These are phyloP conservation scores for Arabidopsis thaliana DNA, from an alignment of 345 rosid species.

Conservation along the genomic window DNA sequence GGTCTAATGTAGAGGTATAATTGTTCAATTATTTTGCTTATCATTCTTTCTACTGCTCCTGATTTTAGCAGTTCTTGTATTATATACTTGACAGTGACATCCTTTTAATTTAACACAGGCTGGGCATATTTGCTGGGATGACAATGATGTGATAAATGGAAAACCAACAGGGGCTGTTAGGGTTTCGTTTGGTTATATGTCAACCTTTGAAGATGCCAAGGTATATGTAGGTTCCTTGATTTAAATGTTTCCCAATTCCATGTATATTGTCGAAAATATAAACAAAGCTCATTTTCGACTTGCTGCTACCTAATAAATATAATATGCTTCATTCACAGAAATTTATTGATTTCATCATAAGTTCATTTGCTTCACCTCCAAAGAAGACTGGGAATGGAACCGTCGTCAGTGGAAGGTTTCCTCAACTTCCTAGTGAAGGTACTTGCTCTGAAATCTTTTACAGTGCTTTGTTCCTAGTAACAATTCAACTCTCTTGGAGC, in stretches of 20 bases:
- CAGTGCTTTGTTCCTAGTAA: constrained; percentile 7
- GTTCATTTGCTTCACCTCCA: constrained; percentile 61
- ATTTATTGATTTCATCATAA: constrained; percentile 71
- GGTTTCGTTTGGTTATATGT: constrained; percentile 95
- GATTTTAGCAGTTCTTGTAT: constrained; percentile 10
- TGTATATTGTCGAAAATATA: not conserved
- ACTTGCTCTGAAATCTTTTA: constrained; percentile 3
- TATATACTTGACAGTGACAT: constrained; percentile 18
- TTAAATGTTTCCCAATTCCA: not conserved
- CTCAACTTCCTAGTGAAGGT: constrained; percentile 53
- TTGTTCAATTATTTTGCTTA: not conserved
- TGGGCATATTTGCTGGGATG: constrained; percentile 99
- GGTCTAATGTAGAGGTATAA: constrained; percentile 81
- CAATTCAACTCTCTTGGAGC: constrained; percentile 8
- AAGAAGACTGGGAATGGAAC: constrained; percentile 47
- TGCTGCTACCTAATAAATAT: constrained; percentile 13
- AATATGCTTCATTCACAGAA: constrained; percentile 52
- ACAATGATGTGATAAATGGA: constrained; percentile 78
- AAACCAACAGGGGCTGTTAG: constrained; percentile 96
- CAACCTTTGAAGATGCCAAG: constrained; percentile 94
- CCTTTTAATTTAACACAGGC: constrained; percentile 55
- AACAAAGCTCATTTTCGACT: constrained; percentile 4
- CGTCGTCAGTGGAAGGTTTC: constrained; percentile 41
- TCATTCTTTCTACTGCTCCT: constrained; percentile 13
- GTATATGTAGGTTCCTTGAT: constrained; percentile 47